Evolutionary conservation across 2,329 filamentous ascomycete species (phyloP).

Genomic region (Penicillium hordei): DNA sequence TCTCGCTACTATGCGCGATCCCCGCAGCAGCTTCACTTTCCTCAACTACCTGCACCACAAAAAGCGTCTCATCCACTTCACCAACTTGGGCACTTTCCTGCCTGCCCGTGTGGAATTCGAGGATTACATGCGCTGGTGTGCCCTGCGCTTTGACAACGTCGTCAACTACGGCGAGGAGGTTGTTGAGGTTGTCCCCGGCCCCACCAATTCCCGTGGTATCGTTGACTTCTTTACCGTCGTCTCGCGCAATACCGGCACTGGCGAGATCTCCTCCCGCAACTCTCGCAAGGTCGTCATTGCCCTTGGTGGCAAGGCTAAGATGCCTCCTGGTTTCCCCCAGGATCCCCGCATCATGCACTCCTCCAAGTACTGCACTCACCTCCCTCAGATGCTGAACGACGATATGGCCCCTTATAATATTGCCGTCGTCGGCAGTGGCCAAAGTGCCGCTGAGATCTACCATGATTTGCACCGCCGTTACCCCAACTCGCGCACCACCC

Average conservation of each 20-base stretch:
- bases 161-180: slow-evolving; percentile 80
- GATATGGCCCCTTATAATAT: slow-evolving; percentile 60
- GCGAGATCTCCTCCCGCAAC: slow-evolving; percentile 40
- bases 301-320: slow-evolving; percentile 66
- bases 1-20: slow-evolving; percentile 83
- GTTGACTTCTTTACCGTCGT: slow-evolving; percentile 68
- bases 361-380: slow-evolving; percentile 68
- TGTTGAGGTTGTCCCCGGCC: slow-evolving; percentile 64
- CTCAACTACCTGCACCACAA: slow-evolving; percentile 88
- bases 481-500: slow-evolving; percentile 72
- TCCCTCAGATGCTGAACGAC: slow-evolving; percentile 43
- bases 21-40: slow-evolving; percentile 89
- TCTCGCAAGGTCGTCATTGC: slow-evolving; percentile 62
- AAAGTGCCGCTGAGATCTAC: slow-evolving; percentile 95
- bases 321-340: slow-evolving; percentile 68
- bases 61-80: slow-evolving; percentile 81
- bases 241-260: slow-evolving; percentile 59
- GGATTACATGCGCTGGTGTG: slow-evolving; percentile 93
- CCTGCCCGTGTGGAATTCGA: slow-evolving; percentile 87
- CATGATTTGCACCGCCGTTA: slow-evolving; percentile 80
- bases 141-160: slow-evolving; percentile 69
- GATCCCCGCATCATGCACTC: slow-evolving; percentile 79
- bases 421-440: slow-evolving; percentile 83
- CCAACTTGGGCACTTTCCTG: slow-evolving; percentile 84
- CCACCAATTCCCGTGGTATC: slow-evolving; percentile 46